Evolutionary conservation across 805 yeast species (phyloP), one percentile per base, ranked within the genome.

Genomic region (Cyberlindnera mrakii): DNA sequence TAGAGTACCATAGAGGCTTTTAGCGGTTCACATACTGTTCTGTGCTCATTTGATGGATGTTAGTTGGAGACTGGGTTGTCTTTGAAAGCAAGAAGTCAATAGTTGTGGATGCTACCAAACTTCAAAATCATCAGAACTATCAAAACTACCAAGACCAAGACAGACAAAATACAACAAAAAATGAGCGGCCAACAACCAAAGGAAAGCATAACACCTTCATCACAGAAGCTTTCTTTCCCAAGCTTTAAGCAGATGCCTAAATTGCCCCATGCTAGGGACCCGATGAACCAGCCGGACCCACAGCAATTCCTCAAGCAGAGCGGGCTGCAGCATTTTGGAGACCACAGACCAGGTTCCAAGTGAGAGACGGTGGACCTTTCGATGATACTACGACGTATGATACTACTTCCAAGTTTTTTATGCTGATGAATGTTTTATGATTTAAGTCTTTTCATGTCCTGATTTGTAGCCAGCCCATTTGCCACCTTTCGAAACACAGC

Each of bases 331-430:
- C 44, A 40, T 18, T 34, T 35, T 14, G 46, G 43, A 2, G 49
- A 44, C 14, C 49, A 46, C 39, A 33, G 49, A 40, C 49, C 49
- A 2, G 35, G 32, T 6, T 23, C 27, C 1, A 37, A 37, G 29
- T 37, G 40, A 37, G 11, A 23, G 27, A 23, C 11, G 9, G 11
- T 23, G 27, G 10, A 23, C 3, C 9, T 23, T 10, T 23, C 27
- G 27, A 23, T 10, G 9, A 23, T 19, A 19, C 13, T 23, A 23
- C 27, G 27, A 23, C 6, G 19, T 23, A 13, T 33, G 20, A 3
- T 33, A 5, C 20, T 18, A 23, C 11, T 14, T 10, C 2, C 10
- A 30, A 16, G 15, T 30, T n/a, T 30, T 30, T n/a, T 14, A n/a
- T 14, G 33, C 7, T 14, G 33, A 14, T 11, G 14, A 16, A 16